Conservation (phyloP, 805 yeast species). For the Suhomyces sp. region DNA sequence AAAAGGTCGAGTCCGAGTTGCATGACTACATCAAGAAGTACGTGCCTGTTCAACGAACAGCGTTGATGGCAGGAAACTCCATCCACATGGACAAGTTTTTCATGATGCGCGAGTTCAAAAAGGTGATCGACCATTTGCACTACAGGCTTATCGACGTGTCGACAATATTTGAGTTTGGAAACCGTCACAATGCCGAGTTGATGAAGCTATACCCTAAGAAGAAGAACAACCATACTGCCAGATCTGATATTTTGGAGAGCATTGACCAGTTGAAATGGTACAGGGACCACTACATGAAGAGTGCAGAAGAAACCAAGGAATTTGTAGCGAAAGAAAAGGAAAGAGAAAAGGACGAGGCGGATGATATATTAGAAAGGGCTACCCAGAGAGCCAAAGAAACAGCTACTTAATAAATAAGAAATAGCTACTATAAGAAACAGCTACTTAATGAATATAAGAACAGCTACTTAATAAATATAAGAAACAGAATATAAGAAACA, state of each 20-base stretch:
- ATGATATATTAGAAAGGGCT: neutral
- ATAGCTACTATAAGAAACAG: neutral
- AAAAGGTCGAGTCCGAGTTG: constrained; percentile 64
- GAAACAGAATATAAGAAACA: no score
- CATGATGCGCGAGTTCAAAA: constrained; percentile 80
- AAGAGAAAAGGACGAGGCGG: neutral
- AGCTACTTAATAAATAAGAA: neutral
- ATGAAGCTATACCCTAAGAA: constrained; percentile 61
- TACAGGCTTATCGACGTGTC: constrained; percentile 91
- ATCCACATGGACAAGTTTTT: constrained; percentile 89
- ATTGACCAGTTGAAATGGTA: constrained; percentile 81
- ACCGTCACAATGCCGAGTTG: constrained; percentile 69
- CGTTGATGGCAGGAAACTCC: constrained; percentile 85
- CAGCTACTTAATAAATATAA: no score
- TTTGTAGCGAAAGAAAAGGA: constrained; percentile 1
- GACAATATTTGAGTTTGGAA: constrained; percentile 75
- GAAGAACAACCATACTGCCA: constrained; percentile 77
- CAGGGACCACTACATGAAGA: constrained; percentile 56
- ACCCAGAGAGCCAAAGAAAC: neutral
- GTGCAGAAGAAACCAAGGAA: constrained; percentile 15
- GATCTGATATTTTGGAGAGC: constrained; percentile 83
- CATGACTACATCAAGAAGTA: constrained; percentile 55
- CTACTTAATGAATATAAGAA: no score
- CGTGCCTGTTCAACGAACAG: constrained; percentile 52
- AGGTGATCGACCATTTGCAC: constrained; percentile 53